These are phyloP conservation scores for Simplicillium sp. DNA, from an alignment of 2,329 filamentous ascomycete species.

Conservation along the genomic window DNA sequence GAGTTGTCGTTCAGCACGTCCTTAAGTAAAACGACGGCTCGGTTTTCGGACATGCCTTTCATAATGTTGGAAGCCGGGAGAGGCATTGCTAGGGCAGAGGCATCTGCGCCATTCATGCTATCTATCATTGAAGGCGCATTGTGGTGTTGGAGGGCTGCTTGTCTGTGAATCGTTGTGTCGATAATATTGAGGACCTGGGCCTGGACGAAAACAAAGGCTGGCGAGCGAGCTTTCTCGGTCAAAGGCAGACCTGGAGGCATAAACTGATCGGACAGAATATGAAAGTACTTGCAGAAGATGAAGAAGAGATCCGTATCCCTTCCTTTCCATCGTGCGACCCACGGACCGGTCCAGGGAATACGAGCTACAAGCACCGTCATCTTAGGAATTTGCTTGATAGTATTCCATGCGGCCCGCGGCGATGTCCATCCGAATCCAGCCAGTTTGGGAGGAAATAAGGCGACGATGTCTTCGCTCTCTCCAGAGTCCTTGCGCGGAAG, in stretches of 20 bases:
- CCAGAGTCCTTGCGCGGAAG: slow-evolving; percentile 45
- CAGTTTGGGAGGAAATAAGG: slow-evolving; percentile 60
- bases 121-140: slow-evolving; percentile 34
- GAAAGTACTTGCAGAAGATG: slow-evolving; percentile 83
- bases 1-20: slow-evolving; percentile 57
- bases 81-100: slow-evolving; percentile 52
- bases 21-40: slow-evolving; percentile 70
- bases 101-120: slow-evolving; percentile 47
- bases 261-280: slow-evolving; percentile 68
- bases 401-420: slow-evolving; percentile 35
- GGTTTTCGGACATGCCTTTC: slow-evolving; percentile 80
- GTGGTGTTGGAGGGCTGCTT: slow-evolving; percentile 42
- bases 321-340: slow-evolving; percentile 79
- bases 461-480: slow-evolving; percentile 55
- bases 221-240: slow-evolving; percentile 52
- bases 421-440: slow-evolving; percentile 48
- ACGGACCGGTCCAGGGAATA: slow-evolving; percentile 78
- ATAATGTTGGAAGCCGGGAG: slow-evolving; percentile 60
- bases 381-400: slow-evolving; percentile 55
- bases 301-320: slow-evolving; percentile 85
- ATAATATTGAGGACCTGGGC: slow-evolving; percentile 71
- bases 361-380: slow-evolving; percentile 59
- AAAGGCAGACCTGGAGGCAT: slow-evolving; percentile 46
- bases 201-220: slow-evolving; percentile 72
- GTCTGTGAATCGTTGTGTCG: slow-evolving; percentile 75